Evolutionary conservation across 768 basidiomycete species (phyloP).

Genomic region (Galerina sulciceps): DNA sequence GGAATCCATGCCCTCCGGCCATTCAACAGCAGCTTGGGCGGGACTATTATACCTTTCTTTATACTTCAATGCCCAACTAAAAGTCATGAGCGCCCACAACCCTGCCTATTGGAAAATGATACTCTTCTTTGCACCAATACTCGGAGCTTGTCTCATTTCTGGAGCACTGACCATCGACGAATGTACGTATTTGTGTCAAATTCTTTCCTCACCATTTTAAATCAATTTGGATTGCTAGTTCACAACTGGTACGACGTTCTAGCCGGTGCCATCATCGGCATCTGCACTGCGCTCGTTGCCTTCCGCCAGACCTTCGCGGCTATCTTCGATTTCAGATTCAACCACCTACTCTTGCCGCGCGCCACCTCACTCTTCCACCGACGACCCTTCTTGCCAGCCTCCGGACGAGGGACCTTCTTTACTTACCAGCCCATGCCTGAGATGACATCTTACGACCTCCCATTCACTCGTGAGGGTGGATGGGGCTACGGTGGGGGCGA

Average conservation of each 20-base stretch:
- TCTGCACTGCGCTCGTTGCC: conserved; percentile 49
- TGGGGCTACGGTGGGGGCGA: conserved; percentile 43
- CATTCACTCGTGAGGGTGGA: conserved; percentile 50
- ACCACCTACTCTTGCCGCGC: conserved; percentile 60
- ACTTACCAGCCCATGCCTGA: conserved; percentile 35
- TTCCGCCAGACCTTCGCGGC: conserved; percentile 62
- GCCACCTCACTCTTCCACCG: conserved; percentile 48
- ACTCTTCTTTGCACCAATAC: conserved; percentile 56
- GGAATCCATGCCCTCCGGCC: conserved; percentile 60
- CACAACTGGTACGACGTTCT: conserved; percentile 66
- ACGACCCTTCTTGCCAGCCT: conserved; percentile 27
- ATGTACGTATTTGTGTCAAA: conserved; percentile 33
- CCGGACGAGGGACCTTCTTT: conserved; percentile 33
- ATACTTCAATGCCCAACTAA: conserved; percentile 60
- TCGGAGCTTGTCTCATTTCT: conserved; percentile 59
- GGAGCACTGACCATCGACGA: conserved; percentile 62
- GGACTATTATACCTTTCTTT: conserved; percentile 52
- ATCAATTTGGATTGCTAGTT: conserved; percentile 23
- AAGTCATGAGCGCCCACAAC: conserved; percentile 62
- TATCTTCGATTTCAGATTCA: conserved; percentile 61
- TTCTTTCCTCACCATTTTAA: not conserved
- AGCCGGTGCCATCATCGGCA: conserved; percentile 56
- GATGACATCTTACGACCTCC: conserved; percentile 34
- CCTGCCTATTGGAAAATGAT: conserved; percentile 70
- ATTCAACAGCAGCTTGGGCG: conserved; percentile 62